A percentile compares a stretch with the other conserved stretches of the same genome.
Evolutionary conservation across 1,284 basidiomycete genomes (phyloP).

Genomic region (Apiotrichum mycotoxinovorans): DNA sequence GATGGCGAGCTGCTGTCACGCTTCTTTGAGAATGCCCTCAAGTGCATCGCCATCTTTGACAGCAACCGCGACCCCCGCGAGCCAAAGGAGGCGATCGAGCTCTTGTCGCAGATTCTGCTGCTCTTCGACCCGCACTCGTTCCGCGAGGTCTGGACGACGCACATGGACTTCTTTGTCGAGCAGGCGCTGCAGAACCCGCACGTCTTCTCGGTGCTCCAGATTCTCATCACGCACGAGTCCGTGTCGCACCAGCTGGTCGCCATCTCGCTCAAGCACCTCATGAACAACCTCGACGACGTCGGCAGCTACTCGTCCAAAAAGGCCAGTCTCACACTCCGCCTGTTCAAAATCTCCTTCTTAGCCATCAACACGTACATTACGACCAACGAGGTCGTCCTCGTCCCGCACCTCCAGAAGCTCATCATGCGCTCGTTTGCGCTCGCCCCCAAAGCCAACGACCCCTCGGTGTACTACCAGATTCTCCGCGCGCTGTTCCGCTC

Average conservation of each 20-base stretch:
- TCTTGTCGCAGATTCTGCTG: constrained; percentile 71
- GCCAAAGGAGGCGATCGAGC: constrained; percentile 81
- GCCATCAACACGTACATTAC: constrained; percentile 77
- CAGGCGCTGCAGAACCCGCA: constrained; percentile 70
- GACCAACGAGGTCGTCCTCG: constrained; percentile 85
- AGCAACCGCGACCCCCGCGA: constrained; percentile 67
- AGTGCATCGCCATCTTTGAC: constrained; percentile 83
- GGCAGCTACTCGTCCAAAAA: constrained; percentile 78
- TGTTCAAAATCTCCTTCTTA: constrained; percentile 96
- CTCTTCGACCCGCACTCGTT: constrained; percentile 87
- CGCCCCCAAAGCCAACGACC: constrained; percentile 85
- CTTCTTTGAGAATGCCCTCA: constrained; percentile 80
- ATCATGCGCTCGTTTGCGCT: constrained; percentile 97
- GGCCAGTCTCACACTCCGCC: constrained; percentile 73
- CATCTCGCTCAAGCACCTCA: constrained; percentile 83
- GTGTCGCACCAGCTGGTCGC: constrained; percentile 89
- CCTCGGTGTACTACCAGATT: constrained; percentile 91
- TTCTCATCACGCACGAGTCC: constrained; percentile 75
- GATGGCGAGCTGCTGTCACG: constrained; percentile 85
- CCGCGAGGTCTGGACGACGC: constrained; percentile 89
- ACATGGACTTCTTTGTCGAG: constrained; percentile 83
- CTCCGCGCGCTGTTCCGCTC: constrained; percentile 91
- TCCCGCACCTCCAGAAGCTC: constrained; percentile 85
- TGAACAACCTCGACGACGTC: constrained; percentile 74
- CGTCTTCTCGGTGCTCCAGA: constrained; percentile 81